Conservation (phyloP, 129 eudicot species). For the Flaveria bidentis region DNA sequence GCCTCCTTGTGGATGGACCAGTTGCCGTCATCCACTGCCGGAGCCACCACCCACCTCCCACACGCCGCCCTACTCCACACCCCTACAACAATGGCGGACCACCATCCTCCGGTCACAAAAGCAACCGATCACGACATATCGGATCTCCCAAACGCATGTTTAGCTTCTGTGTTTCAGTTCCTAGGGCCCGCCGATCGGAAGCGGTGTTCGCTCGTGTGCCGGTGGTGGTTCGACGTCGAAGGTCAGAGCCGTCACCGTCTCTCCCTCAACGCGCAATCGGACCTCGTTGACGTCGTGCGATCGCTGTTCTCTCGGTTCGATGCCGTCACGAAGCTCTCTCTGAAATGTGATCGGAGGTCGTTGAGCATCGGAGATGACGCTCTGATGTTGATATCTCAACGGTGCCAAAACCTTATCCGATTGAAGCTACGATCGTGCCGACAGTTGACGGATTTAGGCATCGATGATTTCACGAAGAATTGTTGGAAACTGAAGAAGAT, state of each 20-base stretch:
- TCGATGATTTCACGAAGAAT: conserved; percentile 46
- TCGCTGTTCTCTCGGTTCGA: conserved; percentile 55
- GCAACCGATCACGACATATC: conserved; percentile 18
- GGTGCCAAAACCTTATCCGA: conserved; percentile 51
- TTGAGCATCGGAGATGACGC: conserved; percentile 55
- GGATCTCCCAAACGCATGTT: conserved; percentile 55
- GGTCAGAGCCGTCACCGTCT: conserved; percentile 67
- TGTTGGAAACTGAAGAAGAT: conserved; percentile 57
- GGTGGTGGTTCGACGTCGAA: conserved; percentile 60
- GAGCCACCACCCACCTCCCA: conserved; percentile 30
- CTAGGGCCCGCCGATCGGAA: conserved; percentile 62
- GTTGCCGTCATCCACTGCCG: conserved; percentile 45
- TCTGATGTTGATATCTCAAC: conserved; percentile 42
- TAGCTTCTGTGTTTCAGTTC: conserved; percentile 57
- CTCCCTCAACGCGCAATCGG: conserved; percentile 50
- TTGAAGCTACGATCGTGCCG: conserved; percentile 64
- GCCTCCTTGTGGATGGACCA: conserved; percentile 58
- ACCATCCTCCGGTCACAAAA: conserved; percentile 2
- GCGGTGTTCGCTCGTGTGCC: conserved; percentile 57
- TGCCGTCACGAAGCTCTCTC: conserved; percentile 57
- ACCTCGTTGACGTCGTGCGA: conserved; percentile 24
- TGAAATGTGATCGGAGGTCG: conserved; percentile 62
- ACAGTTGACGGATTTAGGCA: conserved; percentile 49
- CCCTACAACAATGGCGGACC: conserved; percentile 29
- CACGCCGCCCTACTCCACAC: conserved; percentile 2